Base-by-base conservation (phyloP, 1,284 basidiomycete species). In the Rhodotorula sp. region DNA sequence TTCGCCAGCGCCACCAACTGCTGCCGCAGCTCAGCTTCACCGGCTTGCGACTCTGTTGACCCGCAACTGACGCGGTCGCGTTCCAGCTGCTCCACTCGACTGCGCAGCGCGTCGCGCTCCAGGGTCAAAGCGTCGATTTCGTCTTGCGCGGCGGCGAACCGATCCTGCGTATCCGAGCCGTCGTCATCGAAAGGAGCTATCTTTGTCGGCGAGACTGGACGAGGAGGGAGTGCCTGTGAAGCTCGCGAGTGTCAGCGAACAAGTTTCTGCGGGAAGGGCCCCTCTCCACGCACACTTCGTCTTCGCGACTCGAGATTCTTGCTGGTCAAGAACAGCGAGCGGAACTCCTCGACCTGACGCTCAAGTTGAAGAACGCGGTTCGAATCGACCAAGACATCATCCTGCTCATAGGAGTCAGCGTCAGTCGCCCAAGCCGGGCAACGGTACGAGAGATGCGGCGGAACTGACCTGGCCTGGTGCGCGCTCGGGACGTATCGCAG, bases 61-160 rank as follows among this genome's bases (percentile, higher is more conserved):
- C 64, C 39, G 2, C 39, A 23, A 5, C 52, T 43, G 34, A 69
- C 63, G 23, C 64, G 74, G 5, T 63, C 62, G 20, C 49, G 61
- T 58, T 76, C 75, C 62, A 72, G 66, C 16, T 70, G 66, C 2
- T 60, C 29, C 62, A 76, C 52, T 5, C 71, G 72, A 1, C 34
- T 3, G 14, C 46, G 29, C 7, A 76, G 66, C 10, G 59, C 52
- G 23, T 63, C 68, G 20, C 71, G 69, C 57, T 76, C 71, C 23
- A 66, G 67, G 18, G 59, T 69, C 12, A 74, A 43, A 2, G 68
- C 23, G 7, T 64, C 59, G 16, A 78, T 65, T 52, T 79, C 77
- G 64, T 78, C 78, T 58, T 74, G 70, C 7, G 70, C 48, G 47
- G 77, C 76, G 23, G 70, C 64, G 29, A 77, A 64, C 51, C 73